These are phyloP conservation scores for Trichosporon coremiiforme DNA, from an alignment of 1,284 basidiomycete genomes.

Conservation along the genomic window DNA sequence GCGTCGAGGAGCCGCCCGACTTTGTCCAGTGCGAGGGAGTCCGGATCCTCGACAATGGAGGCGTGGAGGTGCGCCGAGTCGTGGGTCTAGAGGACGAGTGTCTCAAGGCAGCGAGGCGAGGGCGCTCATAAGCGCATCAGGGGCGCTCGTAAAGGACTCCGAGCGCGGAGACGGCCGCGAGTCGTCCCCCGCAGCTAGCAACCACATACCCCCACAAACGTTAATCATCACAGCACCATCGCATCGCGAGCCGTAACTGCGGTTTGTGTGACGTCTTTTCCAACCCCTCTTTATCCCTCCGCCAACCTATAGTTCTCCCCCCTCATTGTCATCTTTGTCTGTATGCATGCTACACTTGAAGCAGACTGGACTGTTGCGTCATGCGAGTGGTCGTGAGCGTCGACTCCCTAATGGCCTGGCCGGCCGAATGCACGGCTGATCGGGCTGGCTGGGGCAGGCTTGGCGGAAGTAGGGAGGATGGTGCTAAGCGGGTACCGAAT, in stretches of 20 bases:
- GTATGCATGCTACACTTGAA: conserved; percentile 19
- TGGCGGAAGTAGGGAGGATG: conserved; percentile 2
- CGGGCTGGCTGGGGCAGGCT: background rate
- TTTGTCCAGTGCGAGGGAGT: conserved; percentile 93
- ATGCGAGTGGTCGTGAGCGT: background rate
- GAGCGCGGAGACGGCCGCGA: background rate
- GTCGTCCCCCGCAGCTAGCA: background rate
- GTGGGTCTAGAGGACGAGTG: conserved; percentile 69
- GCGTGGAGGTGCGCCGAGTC: conserved; percentile 75
- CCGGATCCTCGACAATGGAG: conserved; percentile 69
- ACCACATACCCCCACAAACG: too few species aligned
- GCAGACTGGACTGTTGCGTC: conserved; percentile 3
- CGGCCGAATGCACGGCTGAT: too few species aligned
- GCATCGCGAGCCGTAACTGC: background rate
- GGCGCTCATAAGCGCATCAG: conserved; percentile 21
- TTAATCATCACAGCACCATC: background rate
- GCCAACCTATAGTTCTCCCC: background rate
- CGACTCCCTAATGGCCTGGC: background rate
- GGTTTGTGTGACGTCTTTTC: background rate
- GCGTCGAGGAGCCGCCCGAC: conserved; percentile 89
- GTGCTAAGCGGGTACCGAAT: conserved; percentile 5
- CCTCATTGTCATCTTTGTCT: conserved; percentile 20
- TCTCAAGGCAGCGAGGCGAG: conserved; percentile 70
- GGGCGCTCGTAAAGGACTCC: conserved; percentile 22
- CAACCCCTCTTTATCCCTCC: background rate